These are phyloP conservation scores for Hymenoscyphus occultus DNA, from an alignment of 2,329 filamentous ascomycete species.

Conservation along the genomic window DNA sequence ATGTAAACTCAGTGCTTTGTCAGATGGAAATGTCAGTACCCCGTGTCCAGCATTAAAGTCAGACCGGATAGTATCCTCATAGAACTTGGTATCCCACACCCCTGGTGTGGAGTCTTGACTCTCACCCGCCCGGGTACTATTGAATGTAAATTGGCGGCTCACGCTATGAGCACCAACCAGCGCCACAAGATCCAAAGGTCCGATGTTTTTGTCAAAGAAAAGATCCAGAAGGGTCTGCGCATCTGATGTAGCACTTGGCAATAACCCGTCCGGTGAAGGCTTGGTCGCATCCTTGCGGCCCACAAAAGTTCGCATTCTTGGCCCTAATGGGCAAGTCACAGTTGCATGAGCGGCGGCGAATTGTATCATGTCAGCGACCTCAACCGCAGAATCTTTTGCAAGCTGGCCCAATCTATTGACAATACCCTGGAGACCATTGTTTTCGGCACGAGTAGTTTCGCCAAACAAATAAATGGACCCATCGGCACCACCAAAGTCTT, in stretches of 20 bases:
- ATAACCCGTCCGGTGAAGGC: constrained; percentile 42
- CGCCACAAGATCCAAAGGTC: constrained; percentile 45
- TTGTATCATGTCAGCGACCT: constrained; percentile 50
- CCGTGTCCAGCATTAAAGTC: constrained; percentile 1
- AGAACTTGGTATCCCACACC: constrained; percentile 50
- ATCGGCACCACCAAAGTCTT: constrained; percentile 44
- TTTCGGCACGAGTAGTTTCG: constrained; percentile 41
- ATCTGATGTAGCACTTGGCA: constrained; percentile 39
- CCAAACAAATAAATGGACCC: constrained; percentile 43
- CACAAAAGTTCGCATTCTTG: constrained; percentile 47
- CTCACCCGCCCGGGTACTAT: constrained; percentile 30
- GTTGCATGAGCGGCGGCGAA: constrained; percentile 37
- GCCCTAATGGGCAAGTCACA: constrained; percentile 50
- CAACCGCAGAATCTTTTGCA: constrained; percentile 39
- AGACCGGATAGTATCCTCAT: constrained; percentile 38
- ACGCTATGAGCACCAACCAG: constrained; percentile 52
- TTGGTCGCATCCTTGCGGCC: constrained; percentile 44
- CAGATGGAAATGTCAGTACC: constrained; percentile 4
- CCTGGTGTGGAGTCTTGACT: constrained; percentile 47
- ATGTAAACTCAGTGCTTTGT: constrained; percentile 8
- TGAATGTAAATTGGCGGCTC: constrained; percentile 45
- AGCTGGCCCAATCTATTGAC: constrained; percentile 37
- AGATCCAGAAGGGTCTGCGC: not conserved
- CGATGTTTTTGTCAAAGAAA: constrained; percentile 10
- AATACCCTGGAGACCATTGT: constrained; percentile 46